phyloP scores from a whole-genome alignment of 805 yeast species.

The Spathaspora arborariae region DNA sequence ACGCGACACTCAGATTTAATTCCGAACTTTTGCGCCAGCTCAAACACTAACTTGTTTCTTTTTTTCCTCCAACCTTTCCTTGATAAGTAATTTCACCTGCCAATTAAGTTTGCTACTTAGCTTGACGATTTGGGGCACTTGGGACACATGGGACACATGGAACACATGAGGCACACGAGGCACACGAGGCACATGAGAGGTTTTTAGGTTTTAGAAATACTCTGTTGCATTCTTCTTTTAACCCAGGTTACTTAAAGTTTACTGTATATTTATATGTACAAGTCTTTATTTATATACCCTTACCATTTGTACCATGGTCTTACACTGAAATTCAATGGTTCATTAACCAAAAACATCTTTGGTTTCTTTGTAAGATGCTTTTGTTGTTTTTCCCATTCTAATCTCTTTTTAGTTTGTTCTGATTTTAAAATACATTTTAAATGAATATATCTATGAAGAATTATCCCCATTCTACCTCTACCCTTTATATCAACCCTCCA shows the following conservation, averaged over 20 bases:
- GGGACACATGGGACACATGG: too few relatives aligned
- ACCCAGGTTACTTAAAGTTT: background rate
- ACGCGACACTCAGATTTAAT: too few relatives aligned
- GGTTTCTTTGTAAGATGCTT: conserved; percentile 51
- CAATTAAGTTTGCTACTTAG: background rate
- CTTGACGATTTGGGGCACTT: background rate
- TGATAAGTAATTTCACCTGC: background rate
- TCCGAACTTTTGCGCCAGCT: too few relatives aligned
- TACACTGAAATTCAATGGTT: conserved; percentile 41
- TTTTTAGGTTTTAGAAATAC: too few relatives aligned
- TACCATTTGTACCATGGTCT: conserved; percentile 42
- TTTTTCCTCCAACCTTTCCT: background rate
- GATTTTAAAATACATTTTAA: conserved; percentile 74
- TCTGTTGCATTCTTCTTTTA: too few relatives aligned
- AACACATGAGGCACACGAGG: too few relatives aligned
- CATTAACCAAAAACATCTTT: conserved; percentile 42
- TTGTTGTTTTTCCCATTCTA: conserved; percentile 53
- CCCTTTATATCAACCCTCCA: conserved; percentile 80
- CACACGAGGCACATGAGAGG: too few relatives aligned
- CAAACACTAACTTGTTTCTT: background rate
- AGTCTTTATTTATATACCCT: background rate
- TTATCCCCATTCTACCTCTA: conserved; percentile 83
- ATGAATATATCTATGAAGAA: conserved; percentile 74
- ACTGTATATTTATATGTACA: background rate
- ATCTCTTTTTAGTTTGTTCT: conserved; percentile 57